Evolutionary conservation across 345 rosid genomes (phyloP), one percentile per base, ranked within the genome.

Genomic region (Salix exigua): DNA sequence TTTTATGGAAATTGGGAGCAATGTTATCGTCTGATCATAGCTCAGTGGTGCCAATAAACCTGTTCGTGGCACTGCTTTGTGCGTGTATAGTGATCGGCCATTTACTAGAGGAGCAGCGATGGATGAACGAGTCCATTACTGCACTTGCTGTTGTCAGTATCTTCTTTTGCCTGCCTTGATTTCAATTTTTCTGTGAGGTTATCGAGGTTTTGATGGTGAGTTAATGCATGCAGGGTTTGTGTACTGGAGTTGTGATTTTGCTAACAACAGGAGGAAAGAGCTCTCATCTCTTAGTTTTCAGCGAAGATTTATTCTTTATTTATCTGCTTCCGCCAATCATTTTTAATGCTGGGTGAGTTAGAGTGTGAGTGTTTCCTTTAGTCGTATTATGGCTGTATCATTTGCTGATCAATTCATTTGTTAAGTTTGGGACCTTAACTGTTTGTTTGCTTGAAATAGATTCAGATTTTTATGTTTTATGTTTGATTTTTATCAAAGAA

Each of bases 311-410:
- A 31, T 96, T 96, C 91, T 96, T 96, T 70, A 96, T 93, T 76
- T 96, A 96, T 85, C 94, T 96, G 79, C 99, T 96, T 76, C 99
- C 99, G 19, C 99, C 99, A 0, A 96, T 96, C 72, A 93, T 96
- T 75, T 96, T 95, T 73, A 96, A 96, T 72, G 99, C 99, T 1
- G 99, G 99, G 99, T 91, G 50, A 82, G 91, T 83, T 37, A n/a
- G 44, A 5, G 17, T 17, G 61, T 55, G 2, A 26, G 3, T 9
- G 26, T 31, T 3, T 74, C 18, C 12, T 51, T 60, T 61, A 40
- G 11, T 40, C 9, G 44, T 40, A 40, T 10, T 40, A 9, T 10
- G 44, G 44, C 2, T 40, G 13, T 40, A 40, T 40, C 44, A 9
- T 40, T 40, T 40, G 44, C 44, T 40, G 12, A 40, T 40, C 44